Evolutionary conservation across 306 rosid species (phyloP).

Genomic region (Prosopis cineraria): DNA sequence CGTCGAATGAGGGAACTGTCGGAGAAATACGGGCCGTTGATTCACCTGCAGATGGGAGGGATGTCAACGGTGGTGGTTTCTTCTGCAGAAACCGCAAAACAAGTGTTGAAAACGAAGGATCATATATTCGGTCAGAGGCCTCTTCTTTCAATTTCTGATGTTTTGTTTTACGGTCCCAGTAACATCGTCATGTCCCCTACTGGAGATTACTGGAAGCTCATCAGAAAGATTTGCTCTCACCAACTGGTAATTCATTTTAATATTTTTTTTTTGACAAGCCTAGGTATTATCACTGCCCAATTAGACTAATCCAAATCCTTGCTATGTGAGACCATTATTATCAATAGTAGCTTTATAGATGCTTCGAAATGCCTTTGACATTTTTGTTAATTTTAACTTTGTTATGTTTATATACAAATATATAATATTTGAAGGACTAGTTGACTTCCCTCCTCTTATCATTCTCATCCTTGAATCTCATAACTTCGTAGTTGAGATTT

Average conservation of each 20-base stretch:
- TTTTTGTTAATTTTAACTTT: too few relatives aligned
- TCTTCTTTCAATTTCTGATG: not conserved
- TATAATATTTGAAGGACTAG: too few relatives aligned
- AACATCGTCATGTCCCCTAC: conserved; percentile 5
- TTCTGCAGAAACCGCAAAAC: conserved; percentile 38
- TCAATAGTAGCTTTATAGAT: too few relatives aligned
- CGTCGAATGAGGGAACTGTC: not conserved
- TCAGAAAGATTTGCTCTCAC: conserved; percentile 14
- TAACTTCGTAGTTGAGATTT: too few relatives aligned
- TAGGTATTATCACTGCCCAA: too few relatives aligned
- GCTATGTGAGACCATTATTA: too few relatives aligned
- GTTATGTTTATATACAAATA: too few relatives aligned
- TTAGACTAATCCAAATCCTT: too few relatives aligned
- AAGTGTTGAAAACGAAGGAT: conserved; percentile 39
- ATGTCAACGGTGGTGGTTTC: conserved; percentile 23
- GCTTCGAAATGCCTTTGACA: too few relatives aligned
- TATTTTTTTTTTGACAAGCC: too few relatives aligned
- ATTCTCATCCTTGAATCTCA: too few relatives aligned
- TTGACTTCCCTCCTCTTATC: too few relatives aligned
- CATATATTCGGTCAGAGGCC: conserved; percentile 19
- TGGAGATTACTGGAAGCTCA: conserved; percentile 23
- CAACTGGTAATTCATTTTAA: not conserved
- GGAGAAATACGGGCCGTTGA: conserved; percentile 29
- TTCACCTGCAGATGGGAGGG: conserved; percentile 26
- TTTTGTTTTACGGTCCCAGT: not conserved